phyloP scores from a whole-genome alignment of 129 eudicot species.

The Centaurea solstitialis region DNA sequence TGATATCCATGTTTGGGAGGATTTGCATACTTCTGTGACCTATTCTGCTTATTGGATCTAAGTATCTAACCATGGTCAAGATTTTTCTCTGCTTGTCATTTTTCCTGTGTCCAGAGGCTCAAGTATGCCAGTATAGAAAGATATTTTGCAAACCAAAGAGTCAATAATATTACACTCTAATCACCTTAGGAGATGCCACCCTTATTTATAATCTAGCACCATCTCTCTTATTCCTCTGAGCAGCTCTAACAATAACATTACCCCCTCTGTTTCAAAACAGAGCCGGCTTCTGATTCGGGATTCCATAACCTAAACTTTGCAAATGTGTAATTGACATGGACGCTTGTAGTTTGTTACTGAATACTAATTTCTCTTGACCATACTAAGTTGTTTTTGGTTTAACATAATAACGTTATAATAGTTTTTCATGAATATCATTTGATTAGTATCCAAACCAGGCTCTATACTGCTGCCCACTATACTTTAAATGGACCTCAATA shows the following conservation, averaged over 20 bases:
- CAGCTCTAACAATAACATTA: not conserved
- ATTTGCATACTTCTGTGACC: not conserved
- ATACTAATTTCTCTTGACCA: not conserved
- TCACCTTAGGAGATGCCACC: not conserved
- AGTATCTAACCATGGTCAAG: not conserved
- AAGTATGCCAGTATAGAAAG: not conserved
- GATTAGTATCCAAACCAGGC: not conserved
- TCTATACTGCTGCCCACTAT: not conserved
- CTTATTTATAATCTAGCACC: not conserved
- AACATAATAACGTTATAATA: no score
- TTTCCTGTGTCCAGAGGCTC: not conserved
- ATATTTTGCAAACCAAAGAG: not conserved
- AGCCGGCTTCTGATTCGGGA: not conserved
- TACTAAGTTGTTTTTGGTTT: not conserved
- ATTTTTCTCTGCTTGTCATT: not conserved
- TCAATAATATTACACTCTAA: no score
- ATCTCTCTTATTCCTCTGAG: not conserved
- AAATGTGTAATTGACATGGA: not conserved
- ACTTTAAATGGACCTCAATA: not conserved
- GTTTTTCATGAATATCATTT: not conserved
- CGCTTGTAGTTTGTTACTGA: no score
- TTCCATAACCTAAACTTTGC: not conserved
- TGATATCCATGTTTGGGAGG: not conserved
- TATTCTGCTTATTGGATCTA: not conserved
- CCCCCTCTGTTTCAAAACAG: not conserved